Conservation (phyloP, 2,329 filamentous ascomycete genomes). For the Truncatella angustata region DNA sequence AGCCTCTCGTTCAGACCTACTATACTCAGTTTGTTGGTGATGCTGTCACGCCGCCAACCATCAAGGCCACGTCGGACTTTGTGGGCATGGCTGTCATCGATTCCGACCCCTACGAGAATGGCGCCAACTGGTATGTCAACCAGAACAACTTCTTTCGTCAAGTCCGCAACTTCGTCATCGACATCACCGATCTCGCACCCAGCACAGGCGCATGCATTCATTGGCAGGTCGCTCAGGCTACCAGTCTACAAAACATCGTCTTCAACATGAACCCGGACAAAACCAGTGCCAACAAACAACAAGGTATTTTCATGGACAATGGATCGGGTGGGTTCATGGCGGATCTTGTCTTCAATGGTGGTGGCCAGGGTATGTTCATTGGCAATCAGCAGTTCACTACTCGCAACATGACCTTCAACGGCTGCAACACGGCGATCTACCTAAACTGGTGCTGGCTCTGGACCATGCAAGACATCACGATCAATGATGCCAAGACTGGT, state of each 20-base stretch:
- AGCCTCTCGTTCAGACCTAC: conserved; percentile 81
- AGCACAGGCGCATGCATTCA: conserved; percentile 69
- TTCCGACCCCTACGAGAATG: conserved; percentile 74
- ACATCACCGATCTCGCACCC: conserved; percentile 64
- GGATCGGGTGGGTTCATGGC: conserved; percentile 82
- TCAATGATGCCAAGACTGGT: conserved; percentile 73
- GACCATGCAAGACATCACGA: conserved; percentile 72
- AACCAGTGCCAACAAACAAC: conserved; percentile 63
- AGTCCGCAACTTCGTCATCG: conserved; percentile 78
- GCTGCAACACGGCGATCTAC: conserved; percentile 78
- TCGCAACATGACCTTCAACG: conserved; percentile 78
- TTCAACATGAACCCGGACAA: conserved; percentile 75
- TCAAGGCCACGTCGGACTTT: conserved; percentile 74
- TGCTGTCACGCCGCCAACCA: conserved; percentile 65
- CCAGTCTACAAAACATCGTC: conserved; percentile 75
- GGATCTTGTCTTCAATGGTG: conserved; percentile 81
- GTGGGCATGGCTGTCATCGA: conserved; percentile 86
- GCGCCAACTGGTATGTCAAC: conserved; percentile 75
- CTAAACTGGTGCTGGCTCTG: conserved; percentile 94
- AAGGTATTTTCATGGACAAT: conserved; percentile 83
- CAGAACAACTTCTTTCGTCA: conserved; percentile 84
- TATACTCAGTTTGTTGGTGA: conserved; percentile 93
- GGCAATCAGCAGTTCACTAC: conserved; percentile 88
- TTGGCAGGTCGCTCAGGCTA: conserved; percentile 85
- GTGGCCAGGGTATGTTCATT: conserved; percentile 73